These are phyloP conservation scores for Quambalaria eucalypti DNA, from an alignment of 1,284 basidiomycete species.

Conservation along the genomic window DNA sequence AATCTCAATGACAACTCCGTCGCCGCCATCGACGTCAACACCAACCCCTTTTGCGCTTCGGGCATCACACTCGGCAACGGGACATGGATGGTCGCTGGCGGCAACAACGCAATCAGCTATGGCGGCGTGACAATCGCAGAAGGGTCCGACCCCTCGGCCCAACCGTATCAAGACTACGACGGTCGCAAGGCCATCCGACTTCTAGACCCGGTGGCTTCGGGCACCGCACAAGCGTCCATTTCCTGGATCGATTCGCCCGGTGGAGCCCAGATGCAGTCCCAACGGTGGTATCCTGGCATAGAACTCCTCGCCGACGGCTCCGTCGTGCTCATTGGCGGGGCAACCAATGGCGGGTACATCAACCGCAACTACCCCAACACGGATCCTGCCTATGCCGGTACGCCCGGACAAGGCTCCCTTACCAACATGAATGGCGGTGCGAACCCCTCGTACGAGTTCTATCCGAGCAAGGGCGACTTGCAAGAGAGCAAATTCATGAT, in stretches of 20 bases:
- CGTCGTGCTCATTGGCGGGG: conserved; percentile 40
- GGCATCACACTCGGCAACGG: conserved; percentile 46
- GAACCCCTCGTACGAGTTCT: conserved; percentile 45
- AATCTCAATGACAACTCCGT: conserved; percentile 29
- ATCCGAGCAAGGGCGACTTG: conserved; percentile 23
- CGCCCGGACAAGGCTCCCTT: not conserved
- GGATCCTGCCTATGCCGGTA: conserved; percentile 26
- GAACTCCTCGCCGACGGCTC: conserved; percentile 42
- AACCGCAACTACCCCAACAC: conserved; percentile 43
- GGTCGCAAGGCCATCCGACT: conserved; percentile 41
- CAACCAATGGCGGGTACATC: conserved; percentile 41
- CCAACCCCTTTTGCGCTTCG: conserved; percentile 48
- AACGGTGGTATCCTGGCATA: conserved; percentile 44
- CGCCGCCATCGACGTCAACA: conserved; percentile 33
- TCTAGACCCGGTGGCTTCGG: conserved; percentile 28
- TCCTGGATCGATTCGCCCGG: conserved; percentile 30
- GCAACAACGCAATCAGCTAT: conserved; percentile 45
- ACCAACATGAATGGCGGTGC: conserved; percentile 13
- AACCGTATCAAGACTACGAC: conserved; percentile 38
- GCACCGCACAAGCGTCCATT: conserved; percentile 4
- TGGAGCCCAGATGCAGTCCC: conserved; percentile 25
- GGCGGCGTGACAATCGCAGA: conserved; percentile 27
- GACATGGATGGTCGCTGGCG: conserved; percentile 47
- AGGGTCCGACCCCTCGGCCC: not conserved
- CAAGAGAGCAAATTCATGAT: conserved; percentile 34